A percentile compares a stretch with the other conserved stretches of the same genome.
phyloP scores from a whole-genome alignment of 2,329 filamentous ascomycete genomes.

The Plenodomus tracheiphilus region DNA sequence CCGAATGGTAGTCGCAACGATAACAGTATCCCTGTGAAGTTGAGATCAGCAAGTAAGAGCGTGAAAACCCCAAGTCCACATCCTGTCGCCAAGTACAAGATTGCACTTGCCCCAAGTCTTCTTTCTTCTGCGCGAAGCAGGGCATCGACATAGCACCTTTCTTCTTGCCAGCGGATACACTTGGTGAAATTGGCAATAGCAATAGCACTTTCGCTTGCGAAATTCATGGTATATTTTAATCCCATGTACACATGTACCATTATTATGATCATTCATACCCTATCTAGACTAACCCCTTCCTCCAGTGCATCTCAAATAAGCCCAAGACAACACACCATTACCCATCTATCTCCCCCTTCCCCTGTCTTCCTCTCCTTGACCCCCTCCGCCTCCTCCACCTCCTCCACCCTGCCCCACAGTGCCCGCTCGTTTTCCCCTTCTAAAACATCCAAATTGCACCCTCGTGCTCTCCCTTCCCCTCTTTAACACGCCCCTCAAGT shows the following conservation, averaged over 20 bases:
- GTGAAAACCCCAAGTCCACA: conserved; percentile 18
- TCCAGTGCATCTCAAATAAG: too few species aligned
- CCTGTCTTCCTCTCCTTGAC: conserved; percentile 5
- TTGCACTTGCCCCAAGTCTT: conserved; percentile 34
- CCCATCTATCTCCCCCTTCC: conserved; percentile 2
- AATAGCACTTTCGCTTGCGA: too few species aligned
- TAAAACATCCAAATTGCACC: conserved; percentile 44
- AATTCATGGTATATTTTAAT: too few species aligned
- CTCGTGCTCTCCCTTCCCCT: conserved; percentile 47
- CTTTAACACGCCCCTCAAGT: conserved; percentile 87
- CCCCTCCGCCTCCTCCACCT: neutral
- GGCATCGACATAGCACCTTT: conserved; percentile 4
- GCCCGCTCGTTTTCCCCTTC: conserved; percentile 23
- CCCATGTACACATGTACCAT: too few species aligned
- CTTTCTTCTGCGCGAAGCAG: conserved; percentile 20
- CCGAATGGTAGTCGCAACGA: neutral
- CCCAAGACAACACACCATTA: neutral
- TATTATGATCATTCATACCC: too few species aligned
- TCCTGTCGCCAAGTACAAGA: conserved; percentile 36
- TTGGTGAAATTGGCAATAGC: too few species aligned
- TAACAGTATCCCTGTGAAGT: conserved; percentile 3
- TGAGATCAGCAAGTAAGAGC: neutral
- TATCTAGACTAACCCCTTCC: too few species aligned
- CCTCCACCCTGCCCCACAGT: neutral
- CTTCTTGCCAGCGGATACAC: too few species aligned